These are phyloP conservation scores for Delphinella strobiligena DNA, from an alignment of 2,329 filamentous ascomycete genomes.

Conservation along the genomic window DNA sequence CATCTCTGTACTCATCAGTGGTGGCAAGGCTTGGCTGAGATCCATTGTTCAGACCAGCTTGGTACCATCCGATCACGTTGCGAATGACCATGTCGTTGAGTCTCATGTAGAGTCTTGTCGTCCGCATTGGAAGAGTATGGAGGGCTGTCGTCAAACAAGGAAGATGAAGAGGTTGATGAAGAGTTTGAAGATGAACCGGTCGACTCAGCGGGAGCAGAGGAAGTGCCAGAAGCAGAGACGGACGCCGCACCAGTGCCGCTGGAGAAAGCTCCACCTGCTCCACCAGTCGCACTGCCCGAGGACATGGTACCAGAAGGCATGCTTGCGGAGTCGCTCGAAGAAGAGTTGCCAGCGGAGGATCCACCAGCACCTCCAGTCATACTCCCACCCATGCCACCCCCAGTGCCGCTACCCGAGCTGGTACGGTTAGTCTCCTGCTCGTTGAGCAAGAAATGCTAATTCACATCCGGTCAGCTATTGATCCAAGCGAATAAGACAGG, in stretches of 20 bases:
- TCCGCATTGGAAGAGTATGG: slow-evolving; percentile 7
- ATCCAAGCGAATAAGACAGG: too few species aligned
- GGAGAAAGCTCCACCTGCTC: too few species aligned
- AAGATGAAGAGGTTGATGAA: neutral
- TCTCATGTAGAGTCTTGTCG: slow-evolving; percentile 20
- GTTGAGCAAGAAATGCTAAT: slow-evolving; percentile 47
- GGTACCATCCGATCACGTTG: slow-evolving; percentile 37
- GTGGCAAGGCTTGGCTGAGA: slow-evolving; percentile 22
- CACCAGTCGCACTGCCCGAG: too few species aligned
- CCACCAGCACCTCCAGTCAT: neutral
- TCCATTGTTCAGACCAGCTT: slow-evolving; percentile 33
- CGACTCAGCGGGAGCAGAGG: too few species aligned
- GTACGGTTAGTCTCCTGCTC: slow-evolving; percentile 39
- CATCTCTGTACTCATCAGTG: slow-evolving; percentile 41
- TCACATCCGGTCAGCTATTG: too few species aligned
- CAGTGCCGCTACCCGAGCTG: neutral
- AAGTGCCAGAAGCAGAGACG: too few species aligned
- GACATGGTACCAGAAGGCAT: too few species aligned
- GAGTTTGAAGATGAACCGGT: too few species aligned
- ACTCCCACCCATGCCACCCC: neutral
- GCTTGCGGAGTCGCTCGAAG: too few species aligned
- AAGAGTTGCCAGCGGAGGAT: neutral
- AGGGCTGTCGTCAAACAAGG: neutral
- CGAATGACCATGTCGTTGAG: slow-evolving; percentile 31
- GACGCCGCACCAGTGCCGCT: slow-evolving; percentile 15